Conservation (phyloP, 192 early-diverging fungal species). For the Backusella liffmaniae region DNA sequence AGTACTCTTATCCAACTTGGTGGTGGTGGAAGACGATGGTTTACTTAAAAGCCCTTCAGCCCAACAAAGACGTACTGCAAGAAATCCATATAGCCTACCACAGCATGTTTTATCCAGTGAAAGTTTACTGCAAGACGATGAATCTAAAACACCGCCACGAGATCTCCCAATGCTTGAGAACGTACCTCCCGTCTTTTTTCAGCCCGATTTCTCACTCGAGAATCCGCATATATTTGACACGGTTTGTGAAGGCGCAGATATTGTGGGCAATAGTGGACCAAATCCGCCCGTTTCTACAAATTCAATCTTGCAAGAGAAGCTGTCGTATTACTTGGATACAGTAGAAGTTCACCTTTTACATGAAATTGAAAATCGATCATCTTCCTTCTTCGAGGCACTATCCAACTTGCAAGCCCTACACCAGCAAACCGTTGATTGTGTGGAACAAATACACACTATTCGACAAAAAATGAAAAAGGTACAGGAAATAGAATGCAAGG, state of each 20-base stretch:
- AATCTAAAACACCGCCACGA: slow-evolving; percentile 30
- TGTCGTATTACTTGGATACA: slow-evolving; percentile 88
- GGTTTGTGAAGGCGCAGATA: slow-evolving; percentile 75
- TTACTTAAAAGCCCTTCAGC: slow-evolving; percentile 17
- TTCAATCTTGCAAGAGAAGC: slow-evolving; percentile 80
- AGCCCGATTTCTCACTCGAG: slow-evolving; percentile 80
- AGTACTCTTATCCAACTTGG: slow-evolving; percentile 40
- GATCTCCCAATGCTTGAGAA: slow-evolving; percentile 76
- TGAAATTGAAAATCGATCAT: slow-evolving; percentile 93
- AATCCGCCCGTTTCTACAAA: slow-evolving; percentile 60
- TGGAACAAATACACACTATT: slow-evolving; percentile 82
- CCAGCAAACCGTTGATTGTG: slow-evolving; percentile 86
- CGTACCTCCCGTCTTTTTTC: slow-evolving; percentile 88
- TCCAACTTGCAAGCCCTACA: slow-evolving; percentile 92
- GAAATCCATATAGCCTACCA: slow-evolving; percentile 54
- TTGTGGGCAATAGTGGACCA: slow-evolving; percentile 42
- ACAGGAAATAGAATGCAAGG: slow-evolving; percentile 63
- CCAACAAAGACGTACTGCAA: slow-evolving; percentile 39
- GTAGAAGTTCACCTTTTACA: slow-evolving; percentile 92
- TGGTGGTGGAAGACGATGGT: slow-evolving; percentile 37
- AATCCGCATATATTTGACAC: slow-evolving; percentile 87
- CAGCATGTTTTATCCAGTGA: slow-evolving; percentile 33
- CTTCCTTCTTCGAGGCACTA: slow-evolving; percentile 94
- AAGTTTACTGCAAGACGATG: slow-evolving; percentile 33
- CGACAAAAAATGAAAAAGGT: slow-evolving; percentile 64